Evolutionary conservation across 495 filamentous ascomycete genomes (phyloP), one percentile per base, ranked within the genome.

Genomic region (Penicillium coffeae): DNA sequence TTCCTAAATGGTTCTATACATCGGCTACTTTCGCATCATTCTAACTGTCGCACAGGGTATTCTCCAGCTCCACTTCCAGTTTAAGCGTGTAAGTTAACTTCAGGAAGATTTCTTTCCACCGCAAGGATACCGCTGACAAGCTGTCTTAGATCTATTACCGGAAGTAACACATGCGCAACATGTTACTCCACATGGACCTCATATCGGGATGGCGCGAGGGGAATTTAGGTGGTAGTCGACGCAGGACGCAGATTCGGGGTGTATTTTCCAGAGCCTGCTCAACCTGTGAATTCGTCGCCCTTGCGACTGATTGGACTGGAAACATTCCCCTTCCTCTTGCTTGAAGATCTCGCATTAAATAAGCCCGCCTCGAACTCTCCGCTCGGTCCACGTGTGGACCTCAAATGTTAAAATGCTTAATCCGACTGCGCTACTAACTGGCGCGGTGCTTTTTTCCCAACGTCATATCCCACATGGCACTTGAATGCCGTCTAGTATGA

Each of bases 31-130:
- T 30, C 10, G n/a, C n/a, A 5, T 5, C 25, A 10, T 30, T 30
- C 25, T 30, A 30, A 30, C 36, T 50, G 46, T 48, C 48, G 10
- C 36, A 51, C 55, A 94, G 88, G 94, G 93, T 27, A 95, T 99
- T 60, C 77, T 99, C 22, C 91, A 96, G 73, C 75, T 99, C 27
- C 93, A 97, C 67, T 98, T 99, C 67, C 90, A 96, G 65, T 95
- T 97, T 75, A 97, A 97, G 67, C 91, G 84, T 65, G 82, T 84
- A 60, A 56, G 69, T 58, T 7, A 8, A 21, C 34, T 37, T 21
- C 8, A 21, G 14, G 38, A 40, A 18, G 13, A 40, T 21, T 36
- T 20, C 4, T 8, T 30, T 30, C 25, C 4, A 10, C 25, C n/a
- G 15, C 14, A 16, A 43, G 27, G 35, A 42, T 8, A 42, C 16